These are phyloP conservation scores for Rostrohypoxylon terebratum DNA, from an alignment of 495 filamentous ascomycete genomes.

Conservation along the genomic window DNA sequence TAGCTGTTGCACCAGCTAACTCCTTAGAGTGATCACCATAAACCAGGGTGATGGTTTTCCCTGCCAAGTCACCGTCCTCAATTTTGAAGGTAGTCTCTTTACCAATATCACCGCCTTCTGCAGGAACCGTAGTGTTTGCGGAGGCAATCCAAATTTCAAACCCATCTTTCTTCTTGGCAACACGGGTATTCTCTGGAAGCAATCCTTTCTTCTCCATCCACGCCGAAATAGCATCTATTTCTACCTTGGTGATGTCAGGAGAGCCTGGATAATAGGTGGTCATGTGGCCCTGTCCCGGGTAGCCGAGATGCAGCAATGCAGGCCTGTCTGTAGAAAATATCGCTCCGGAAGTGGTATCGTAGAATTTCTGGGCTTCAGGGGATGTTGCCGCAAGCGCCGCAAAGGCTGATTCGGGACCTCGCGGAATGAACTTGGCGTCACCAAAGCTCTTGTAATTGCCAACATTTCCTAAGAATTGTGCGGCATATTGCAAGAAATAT, in stretches of 20 bases:
- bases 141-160: conserved; percentile 91
- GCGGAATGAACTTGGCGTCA: conserved; percentile 92
- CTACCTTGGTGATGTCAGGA: conserved; percentile 82
- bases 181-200: conserved; percentile 85
- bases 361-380: conserved; percentile 69
- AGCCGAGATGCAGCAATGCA: conserved; percentile 85
- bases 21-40: conserved; percentile 86
- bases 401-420: conserved; percentile 73
- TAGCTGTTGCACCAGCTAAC: conserved; percentile 80
- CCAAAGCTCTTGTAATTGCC: conserved; percentile 98
- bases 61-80: conserved; percentile 69
- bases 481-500: conserved; percentile 86
- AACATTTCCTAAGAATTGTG: conserved; percentile 88
- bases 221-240: conserved; percentile 77
- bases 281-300: conserved; percentile 83
- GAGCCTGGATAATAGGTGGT: conserved; percentile 94
- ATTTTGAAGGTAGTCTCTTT: conserved; percentile 74
- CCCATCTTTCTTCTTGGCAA: conserved; percentile 77
- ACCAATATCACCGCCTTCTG: conserved; percentile 74
- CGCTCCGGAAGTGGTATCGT: conserved; percentile 74
- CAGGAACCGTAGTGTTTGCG: conserved; percentile 61
- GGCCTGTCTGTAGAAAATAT: conserved; percentile 78
- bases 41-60: conserved; percentile 75
- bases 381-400: conserved; percentile 76
- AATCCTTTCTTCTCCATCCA: conserved; percentile 80